Conservation (phyloP, 1,139 yeast genomes). For the Pneumocystis canis region DNA sequence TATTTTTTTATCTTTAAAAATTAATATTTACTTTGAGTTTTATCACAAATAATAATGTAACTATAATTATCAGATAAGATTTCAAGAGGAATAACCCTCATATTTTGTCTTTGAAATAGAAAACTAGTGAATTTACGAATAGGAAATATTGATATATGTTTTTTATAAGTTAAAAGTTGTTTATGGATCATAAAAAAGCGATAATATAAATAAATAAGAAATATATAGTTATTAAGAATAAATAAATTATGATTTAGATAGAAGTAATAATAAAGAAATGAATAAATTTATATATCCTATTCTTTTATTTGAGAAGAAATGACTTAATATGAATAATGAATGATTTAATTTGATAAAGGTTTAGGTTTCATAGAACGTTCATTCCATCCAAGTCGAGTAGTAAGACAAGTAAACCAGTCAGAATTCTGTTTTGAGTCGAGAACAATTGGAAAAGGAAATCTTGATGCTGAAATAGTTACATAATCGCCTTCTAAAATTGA, state of each 20-base stretch:
- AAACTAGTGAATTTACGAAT: neutral
- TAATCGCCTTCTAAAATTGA: slow-evolving; percentile 39
- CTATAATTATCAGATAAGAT: neutral
- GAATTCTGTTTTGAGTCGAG: slow-evolving; percentile 30
- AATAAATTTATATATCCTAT: neutral
- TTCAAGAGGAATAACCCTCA: neutral
- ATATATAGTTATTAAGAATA: neutral
- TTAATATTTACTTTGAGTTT: neutral
- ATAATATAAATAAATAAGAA: neutral
- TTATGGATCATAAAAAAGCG: neutral
- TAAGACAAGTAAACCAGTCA: slow-evolving; percentile 37
- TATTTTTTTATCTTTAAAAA: neutral
- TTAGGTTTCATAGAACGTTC: slow-evolving; percentile 24
- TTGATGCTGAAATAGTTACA: slow-evolving; percentile 54
- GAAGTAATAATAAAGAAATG: neutral
- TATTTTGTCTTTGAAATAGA: neutral
- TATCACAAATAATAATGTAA: neutral
- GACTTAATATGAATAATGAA: neutral
- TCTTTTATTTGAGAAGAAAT: neutral
- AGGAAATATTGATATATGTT: neutral
- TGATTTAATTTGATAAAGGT: slow-evolving; percentile 10
- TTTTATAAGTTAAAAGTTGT: neutral
- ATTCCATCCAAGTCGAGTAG: slow-evolving; percentile 41
- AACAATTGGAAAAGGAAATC: slow-evolving; percentile 66
- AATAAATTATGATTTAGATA: neutral